These are phyloP conservation scores for Auricularia cornea DNA, from an alignment of 768 basidiomycete genomes.

Conservation along the genomic window DNA sequence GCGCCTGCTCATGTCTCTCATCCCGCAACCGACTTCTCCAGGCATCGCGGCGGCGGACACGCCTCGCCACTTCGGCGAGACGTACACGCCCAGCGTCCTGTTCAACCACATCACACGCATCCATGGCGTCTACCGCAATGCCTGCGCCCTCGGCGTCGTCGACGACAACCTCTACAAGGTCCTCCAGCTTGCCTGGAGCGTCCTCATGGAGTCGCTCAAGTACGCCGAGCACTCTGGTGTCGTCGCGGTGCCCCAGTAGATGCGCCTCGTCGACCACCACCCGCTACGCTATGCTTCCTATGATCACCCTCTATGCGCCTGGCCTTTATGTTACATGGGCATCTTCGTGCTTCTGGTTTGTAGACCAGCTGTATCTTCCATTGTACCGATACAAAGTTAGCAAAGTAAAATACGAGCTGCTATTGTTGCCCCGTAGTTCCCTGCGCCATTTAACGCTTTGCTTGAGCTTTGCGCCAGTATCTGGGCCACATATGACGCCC, in stretches of 20 bases:
- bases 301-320: background rate
- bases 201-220: constrained; percentile 52
- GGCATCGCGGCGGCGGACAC: constrained; percentile 16
- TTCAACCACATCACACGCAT: constrained; percentile 41
- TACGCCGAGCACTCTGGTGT: background rate
- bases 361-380: background rate
- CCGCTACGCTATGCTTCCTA: background rate
- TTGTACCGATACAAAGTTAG: no score
- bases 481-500: no score
- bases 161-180: constrained; percentile 59
- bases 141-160: constrained; percentile 57
- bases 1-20: constrained; percentile 42
- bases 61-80: constrained; percentile 29
- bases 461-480: no score
- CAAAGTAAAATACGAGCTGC: no score
- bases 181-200: constrained; percentile 61
- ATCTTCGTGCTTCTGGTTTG: background rate
- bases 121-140: constrained; percentile 66
- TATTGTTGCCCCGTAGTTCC: no score
- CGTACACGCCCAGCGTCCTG: constrained; percentile 32
- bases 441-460: no score
- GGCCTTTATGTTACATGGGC: background rate
- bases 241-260: background rate
- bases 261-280: background rate
- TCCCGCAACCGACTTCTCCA: constrained; percentile 16